phyloP scores from a whole-genome alignment of 345 rosid genomes.

The Conringia planisiliqua region DNA sequence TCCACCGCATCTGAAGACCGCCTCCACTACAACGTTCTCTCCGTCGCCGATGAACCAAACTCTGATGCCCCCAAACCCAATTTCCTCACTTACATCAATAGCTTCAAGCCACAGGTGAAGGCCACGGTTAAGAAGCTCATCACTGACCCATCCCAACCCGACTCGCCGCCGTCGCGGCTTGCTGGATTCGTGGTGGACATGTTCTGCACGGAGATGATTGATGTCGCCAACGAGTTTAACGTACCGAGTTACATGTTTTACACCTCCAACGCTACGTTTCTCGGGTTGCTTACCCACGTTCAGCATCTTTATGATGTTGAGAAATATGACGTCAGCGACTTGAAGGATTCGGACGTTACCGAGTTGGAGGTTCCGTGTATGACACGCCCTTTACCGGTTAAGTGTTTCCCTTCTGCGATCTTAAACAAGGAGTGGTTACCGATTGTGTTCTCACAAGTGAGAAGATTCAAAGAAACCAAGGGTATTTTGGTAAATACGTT shows the following conservation, averaged over 20 bases:
- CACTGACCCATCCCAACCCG: not conserved
- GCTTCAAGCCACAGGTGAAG: slow-evolving; percentile 35
- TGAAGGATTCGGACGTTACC: slow-evolving; percentile 34
- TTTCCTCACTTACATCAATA: slow-evolving; percentile 3
- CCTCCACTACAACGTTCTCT: slow-evolving; percentile 37
- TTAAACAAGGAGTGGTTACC: not conserved
- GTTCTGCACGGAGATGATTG: slow-evolving; percentile 49
- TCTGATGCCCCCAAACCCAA: not conserved
- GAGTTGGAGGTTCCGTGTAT: slow-evolving; percentile 36
- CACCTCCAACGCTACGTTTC: slow-evolving; percentile 43
- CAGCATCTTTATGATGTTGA: slow-evolving; percentile 26
- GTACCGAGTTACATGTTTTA: slow-evolving; percentile 50
- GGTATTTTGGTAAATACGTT: slow-evolving; percentile 54
- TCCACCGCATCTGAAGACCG: slow-evolving; percentile 25
- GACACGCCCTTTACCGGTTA: slow-evolving; percentile 37
- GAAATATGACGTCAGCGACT: slow-evolving; percentile 22
- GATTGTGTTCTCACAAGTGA: not conserved
- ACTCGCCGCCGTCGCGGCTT: slow-evolving; percentile 33
- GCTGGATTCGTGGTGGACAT: slow-evolving; percentile 56
- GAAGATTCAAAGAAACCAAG: slow-evolving; percentile 23
- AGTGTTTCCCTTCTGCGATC: slow-evolving; percentile 26
- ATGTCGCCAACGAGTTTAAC: slow-evolving; percentile 43
- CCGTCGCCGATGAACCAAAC: not conserved
- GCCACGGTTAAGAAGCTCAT: slow-evolving; percentile 27
- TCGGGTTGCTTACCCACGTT: slow-evolving; percentile 22